phyloP scores from a whole-genome alignment of 2,329 filamentous ascomycete species.

The Bimuria novae-zelandiae region DNA sequence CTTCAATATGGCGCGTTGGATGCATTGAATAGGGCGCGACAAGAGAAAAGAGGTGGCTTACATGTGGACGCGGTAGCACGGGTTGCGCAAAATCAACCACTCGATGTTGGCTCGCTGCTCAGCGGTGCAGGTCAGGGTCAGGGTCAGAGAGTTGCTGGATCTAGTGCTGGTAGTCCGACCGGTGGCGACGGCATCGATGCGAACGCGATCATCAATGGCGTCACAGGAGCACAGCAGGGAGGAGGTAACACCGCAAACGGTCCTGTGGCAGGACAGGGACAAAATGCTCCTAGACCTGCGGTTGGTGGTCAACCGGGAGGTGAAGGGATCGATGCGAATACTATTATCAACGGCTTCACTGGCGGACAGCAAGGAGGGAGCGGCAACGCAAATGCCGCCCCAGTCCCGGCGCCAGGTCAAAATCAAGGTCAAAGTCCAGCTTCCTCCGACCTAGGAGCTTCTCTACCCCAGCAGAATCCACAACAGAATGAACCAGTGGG shows the following conservation, averaged over 20 bases:
- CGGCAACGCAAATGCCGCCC: background rate
- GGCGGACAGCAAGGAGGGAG: constrained; percentile 8
- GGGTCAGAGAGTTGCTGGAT: background rate
- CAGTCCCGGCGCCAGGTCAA: background rate
- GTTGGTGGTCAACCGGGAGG: constrained; percentile 1
- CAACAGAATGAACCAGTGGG: background rate
- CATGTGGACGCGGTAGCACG: constrained; percentile 17
- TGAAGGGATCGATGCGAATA: constrained; percentile 11
- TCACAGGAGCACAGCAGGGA: constrained; percentile 9
- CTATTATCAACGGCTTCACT: constrained; percentile 9
- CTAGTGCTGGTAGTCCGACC: constrained; percentile 1
- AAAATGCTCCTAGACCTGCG: constrained; percentile 1
- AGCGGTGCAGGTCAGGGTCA: constrained; percentile 14
- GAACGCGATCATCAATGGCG: constrained; percentile 7
- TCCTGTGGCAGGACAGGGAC: background rate
- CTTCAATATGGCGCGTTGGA: constrained; percentile 25
- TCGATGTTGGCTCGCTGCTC: constrained; percentile 27
- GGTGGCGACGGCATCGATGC: constrained; percentile 11
- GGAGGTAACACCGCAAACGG: background rate
- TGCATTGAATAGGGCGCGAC: constrained; percentile 19
- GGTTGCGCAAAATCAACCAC: constrained; percentile 19
- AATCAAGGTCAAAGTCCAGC: constrained; percentile 1
- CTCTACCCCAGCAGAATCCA: background rate
- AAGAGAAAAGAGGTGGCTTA: constrained; percentile 19
- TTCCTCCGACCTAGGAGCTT: background rate